Evolutionary conservation across 306 rosid species (phyloP).

Genomic region (Acmispon strigosus): DNA sequence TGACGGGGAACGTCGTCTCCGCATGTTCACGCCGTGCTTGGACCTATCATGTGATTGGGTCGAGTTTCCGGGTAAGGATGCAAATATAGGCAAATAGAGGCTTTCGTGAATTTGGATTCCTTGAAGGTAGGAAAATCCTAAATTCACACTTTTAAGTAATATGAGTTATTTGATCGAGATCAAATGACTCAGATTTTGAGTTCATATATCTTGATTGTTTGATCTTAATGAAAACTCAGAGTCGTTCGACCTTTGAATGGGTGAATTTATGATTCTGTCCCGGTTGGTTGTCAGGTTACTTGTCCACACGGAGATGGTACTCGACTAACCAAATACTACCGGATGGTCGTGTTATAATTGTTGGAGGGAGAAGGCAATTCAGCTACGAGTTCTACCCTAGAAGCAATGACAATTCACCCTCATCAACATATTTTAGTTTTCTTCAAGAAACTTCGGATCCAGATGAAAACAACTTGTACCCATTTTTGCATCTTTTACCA

Average conservation of each 20-base stretch:
- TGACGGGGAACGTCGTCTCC: slow-evolving; percentile 47
- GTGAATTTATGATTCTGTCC: no score
- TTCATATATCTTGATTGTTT: no score
- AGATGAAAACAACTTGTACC: slow-evolving; percentile 67
- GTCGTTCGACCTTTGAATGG: no score
- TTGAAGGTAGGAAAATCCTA: no score
- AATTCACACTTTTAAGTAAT: no score
- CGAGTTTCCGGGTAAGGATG: slow-evolving; percentile 31
- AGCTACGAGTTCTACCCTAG: slow-evolving; percentile 69
- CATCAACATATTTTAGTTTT: slow-evolving; percentile 20
- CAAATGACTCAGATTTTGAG: no score
- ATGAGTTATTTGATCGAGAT: no score
- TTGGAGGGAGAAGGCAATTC: slow-evolving; percentile 73
- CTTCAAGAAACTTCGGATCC: slow-evolving; percentile 46
- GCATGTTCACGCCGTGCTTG: slow-evolving; percentile 60
- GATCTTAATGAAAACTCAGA: no score
- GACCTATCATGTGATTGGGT: slow-evolving; percentile 58
- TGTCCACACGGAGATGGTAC: slow-evolving; percentile 70
- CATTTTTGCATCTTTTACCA: slow-evolving; percentile 70
- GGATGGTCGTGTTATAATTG: slow-evolving; percentile 49
- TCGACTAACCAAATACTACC: slow-evolving; percentile 73
- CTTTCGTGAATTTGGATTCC: no score
- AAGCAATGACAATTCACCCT: neutral
- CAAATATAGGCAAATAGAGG: no score
- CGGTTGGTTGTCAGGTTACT: neutral